Percentiles rank a stretch among this genome's conserved stretches.
Evolutionary conservation across 2,329 filamentous ascomycete genomes (phyloP).

Genomic region (Ophiobolus disseminans): DNA sequence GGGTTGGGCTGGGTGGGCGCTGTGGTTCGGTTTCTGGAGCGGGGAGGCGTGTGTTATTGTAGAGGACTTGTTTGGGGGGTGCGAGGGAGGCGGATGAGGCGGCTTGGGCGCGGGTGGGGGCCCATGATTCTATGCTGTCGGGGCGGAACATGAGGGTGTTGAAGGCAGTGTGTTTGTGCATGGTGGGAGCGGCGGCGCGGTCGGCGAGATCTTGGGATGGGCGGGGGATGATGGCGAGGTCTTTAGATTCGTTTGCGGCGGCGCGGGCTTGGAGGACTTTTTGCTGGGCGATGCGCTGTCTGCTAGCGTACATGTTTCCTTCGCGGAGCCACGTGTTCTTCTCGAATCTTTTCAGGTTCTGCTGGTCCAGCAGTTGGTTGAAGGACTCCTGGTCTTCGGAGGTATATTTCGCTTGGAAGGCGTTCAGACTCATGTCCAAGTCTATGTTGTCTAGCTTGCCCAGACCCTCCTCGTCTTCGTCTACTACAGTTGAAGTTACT

Average conservation of each 20-base stretch:
- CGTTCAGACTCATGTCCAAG: slow-evolving; percentile 78
- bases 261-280: slow-evolving; percentile 73
- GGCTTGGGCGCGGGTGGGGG: slow-evolving; percentile 68
- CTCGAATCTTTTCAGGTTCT: slow-evolving; percentile 82
- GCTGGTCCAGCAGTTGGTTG: slow-evolving; percentile 87
- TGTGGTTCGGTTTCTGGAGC: slow-evolving; percentile 47
- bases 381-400: slow-evolving; percentile 99
- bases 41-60: slow-evolving; percentile 83
- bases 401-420: slow-evolving; percentile 92
- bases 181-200: slow-evolving; percentile 76
- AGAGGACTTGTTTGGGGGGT: slow-evolving; percentile 76
- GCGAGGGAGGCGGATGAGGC: slow-evolving; percentile 75
- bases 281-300: slow-evolving; percentile 69
- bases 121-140: slow-evolving; percentile 65
- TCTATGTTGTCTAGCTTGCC: slow-evolving; percentile 65
- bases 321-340: slow-evolving; percentile 91
- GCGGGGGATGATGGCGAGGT: slow-evolving; percentile 59
- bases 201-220: slow-evolving; percentile 68
- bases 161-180: slow-evolving; percentile 73
- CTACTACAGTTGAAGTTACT: slow-evolving; percentile 50
- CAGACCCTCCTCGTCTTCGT: slow-evolving; percentile 38
- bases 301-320: slow-evolving; percentile 77
- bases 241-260: slow-evolving; percentile 43
- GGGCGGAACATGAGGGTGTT: slow-evolving; percentile 89
- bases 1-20: slow-evolving; percentile 78